These are phyloP conservation scores for Rhizophora mangle DNA, from an alignment of 345 rosid species.

Conservation along the genomic window DNA sequence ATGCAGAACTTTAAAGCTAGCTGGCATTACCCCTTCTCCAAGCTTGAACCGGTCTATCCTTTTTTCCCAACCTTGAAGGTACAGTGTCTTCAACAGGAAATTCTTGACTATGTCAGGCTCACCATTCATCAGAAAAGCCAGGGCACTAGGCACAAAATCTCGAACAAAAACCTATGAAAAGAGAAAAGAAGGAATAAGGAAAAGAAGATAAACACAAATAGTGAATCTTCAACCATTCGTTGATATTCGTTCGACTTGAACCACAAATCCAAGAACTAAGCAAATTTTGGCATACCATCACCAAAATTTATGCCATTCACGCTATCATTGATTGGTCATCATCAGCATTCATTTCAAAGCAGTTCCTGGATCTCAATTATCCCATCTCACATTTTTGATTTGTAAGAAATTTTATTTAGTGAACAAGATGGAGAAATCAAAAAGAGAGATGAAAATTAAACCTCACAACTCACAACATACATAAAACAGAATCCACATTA, in stretches of 20 bases:
- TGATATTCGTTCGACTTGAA: neutral
- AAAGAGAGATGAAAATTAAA: neutral
- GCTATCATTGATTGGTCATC: neutral
- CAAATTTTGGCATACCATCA: neutral
- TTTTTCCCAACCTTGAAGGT: constrained; percentile 75
- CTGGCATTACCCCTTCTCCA: constrained; percentile 88
- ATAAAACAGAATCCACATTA: neutral
- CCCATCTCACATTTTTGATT: neutral
- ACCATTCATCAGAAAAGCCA: constrained; percentile 76
- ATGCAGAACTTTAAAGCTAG: constrained; percentile 78
- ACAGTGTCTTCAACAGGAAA: constrained; percentile 62
- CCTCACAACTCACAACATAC: neutral
- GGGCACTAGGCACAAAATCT: constrained; percentile 81
- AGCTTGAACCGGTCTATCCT: constrained; percentile 65
- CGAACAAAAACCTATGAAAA: constrained; percentile 63
- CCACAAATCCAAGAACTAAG: neutral
- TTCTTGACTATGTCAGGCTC: constrained; percentile 73
- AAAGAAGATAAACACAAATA: neutral
- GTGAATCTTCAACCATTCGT: neutral
- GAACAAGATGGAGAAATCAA: neutral
- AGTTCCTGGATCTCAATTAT: neutral
- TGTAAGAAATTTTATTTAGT: neutral
- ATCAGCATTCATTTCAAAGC: neutral
- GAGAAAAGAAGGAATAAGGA: too few species aligned
- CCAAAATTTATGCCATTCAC: neutral